These are phyloP conservation scores for Ustilago lituana DNA, from an alignment of 1,284 basidiomycete genomes.

Conservation along the genomic window DNA sequence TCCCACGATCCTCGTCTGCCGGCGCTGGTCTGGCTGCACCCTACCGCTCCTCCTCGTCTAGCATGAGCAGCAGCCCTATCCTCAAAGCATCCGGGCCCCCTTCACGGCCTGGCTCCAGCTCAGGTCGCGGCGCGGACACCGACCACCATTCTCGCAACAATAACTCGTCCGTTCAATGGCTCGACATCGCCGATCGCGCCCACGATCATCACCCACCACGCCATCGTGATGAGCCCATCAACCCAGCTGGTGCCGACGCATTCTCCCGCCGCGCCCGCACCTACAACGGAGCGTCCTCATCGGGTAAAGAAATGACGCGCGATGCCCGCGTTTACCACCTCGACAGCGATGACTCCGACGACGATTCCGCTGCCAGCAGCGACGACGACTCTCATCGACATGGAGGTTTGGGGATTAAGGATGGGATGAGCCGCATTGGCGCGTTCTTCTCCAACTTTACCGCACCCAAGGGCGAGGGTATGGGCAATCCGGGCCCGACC, in stretches of 20 bases:
- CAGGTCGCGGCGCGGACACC: constrained; percentile 3
- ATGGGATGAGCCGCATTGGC: constrained; percentile 38
- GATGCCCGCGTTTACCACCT: constrained; percentile 20
- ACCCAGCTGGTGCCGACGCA: constrained; percentile 20
- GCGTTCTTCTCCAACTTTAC: constrained; percentile 47
- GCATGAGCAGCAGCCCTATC: constrained; percentile 18
- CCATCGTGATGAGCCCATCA: constrained; percentile 17
- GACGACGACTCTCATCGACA: constrained; percentile 21
- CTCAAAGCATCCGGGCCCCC: constrained; percentile 17
- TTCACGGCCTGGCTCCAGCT: constrained; percentile 10
- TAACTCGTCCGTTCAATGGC: constrained; percentile 45
- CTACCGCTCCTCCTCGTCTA: constrained; percentile 8
- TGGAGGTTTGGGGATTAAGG: constrained; percentile 26
- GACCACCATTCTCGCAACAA: constrained; percentile 9
- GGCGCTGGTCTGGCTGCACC: constrained; percentile 36
- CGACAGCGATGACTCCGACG: constrained; percentile 19
- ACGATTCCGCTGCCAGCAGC: constrained; percentile 4
- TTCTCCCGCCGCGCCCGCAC: constrained; percentile 27
- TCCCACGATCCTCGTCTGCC: constrained; percentile 43
- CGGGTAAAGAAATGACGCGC: constrained; percentile 23
- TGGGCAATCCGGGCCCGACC: constrained; percentile 49
- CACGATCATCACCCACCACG: constrained; percentile 12
- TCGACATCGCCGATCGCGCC: constrained; percentile 38
- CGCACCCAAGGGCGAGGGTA: constrained; percentile 48
- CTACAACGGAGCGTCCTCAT: constrained; percentile 11